Evolutionary conservation across 148 eudicot species (phyloP).

Genomic region (Suaeda aralocaspica): DNA sequence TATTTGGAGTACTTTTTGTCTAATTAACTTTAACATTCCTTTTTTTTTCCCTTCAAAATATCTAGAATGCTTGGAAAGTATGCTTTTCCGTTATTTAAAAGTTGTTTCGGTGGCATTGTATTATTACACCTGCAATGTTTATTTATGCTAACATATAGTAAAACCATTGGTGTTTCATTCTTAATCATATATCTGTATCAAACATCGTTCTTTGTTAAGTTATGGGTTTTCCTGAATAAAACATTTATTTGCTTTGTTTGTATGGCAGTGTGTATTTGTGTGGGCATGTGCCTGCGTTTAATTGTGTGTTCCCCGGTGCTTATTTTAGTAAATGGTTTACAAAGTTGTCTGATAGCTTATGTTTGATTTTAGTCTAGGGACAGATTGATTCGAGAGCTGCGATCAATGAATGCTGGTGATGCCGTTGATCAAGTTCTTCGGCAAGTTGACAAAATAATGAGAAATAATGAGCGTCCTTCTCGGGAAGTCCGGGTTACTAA

Average conservation of each 20-base stretch:
- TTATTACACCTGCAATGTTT: not conserved
- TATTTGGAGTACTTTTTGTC: no score
- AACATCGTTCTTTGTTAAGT: not conserved
- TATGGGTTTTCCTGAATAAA: not conserved
- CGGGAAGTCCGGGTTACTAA: conserved; percentile 54
- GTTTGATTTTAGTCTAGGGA: conserved; percentile 69
- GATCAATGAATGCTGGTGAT: conserved; percentile 90
- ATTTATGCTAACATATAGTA: not conserved
- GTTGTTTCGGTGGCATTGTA: not conserved
- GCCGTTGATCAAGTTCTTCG: conserved; percentile 94
- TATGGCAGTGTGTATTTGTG: not conserved
- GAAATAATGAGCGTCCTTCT: conserved; percentile 64
- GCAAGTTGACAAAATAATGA: conserved; percentile 77
- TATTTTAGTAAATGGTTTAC: not conserved
- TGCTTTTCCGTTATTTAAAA: no score
- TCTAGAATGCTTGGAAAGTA: no score
- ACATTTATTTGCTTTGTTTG: not conserved
- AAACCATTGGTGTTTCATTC: not conserved
- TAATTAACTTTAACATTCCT: no score
- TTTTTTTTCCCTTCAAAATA: no score
- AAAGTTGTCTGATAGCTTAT: not conserved
- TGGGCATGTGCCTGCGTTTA: not conserved
- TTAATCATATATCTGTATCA: no score
- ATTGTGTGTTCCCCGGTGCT: not conserved
- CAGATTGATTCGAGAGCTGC: conserved; percentile 56